Base-by-base conservation (phyloP, 345 rosid genomes). In the Noccaea caerulescens region DNA sequence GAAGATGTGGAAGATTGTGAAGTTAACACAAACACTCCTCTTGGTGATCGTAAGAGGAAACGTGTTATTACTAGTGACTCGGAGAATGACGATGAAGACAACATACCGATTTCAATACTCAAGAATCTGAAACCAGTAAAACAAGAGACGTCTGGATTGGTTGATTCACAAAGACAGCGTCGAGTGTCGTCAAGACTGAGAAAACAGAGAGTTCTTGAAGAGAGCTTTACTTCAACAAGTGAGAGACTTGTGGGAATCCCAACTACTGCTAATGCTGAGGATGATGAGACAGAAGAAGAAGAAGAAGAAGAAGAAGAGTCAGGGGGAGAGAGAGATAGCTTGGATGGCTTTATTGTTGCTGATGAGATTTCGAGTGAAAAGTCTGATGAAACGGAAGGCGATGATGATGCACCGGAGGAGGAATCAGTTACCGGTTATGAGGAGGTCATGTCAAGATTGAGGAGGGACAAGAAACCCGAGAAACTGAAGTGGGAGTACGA, bases 31-130 rank as follows among this genome's bases (percentile, higher is more conserved):
- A 66, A 50, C 41, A 58, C 56, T 14, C 36, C 63, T 67, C 9
- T 42, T 44, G 7, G 59, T 16, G 59, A 83, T 58, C 73, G 76
- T 8, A 89, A 85, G 65, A 86, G 86, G 81, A 92, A 78, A 75
- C 82, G 78, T 51, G 84, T 88, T 68, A 76, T 92, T 25, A 72
- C 77, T 14, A 89, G 88, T 62, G 92, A 88, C 66, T 65, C 82
- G 2, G 95, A 89, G 72, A 73, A 81, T 66, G 86, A 81, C 11
- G 83, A 82, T 25, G 87, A 83, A 43, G 82, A 84, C 72, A 63
- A 80, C 46, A 33, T 72, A 72, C 89, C 88, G 1, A 82, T 88
- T 63, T 66, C 73, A 8, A 50, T 51, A 47, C 78, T 84, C 69
- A 81, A 77, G 84, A 82, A 68, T 72, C 16, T 72, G 70, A 73